A percentile compares a stretch with the other conserved stretches of the same genome.
These are phyloP conservation scores for Saturnispora dispora DNA, from an alignment of 805 yeast genomes.

Conservation along the genomic window DNA sequence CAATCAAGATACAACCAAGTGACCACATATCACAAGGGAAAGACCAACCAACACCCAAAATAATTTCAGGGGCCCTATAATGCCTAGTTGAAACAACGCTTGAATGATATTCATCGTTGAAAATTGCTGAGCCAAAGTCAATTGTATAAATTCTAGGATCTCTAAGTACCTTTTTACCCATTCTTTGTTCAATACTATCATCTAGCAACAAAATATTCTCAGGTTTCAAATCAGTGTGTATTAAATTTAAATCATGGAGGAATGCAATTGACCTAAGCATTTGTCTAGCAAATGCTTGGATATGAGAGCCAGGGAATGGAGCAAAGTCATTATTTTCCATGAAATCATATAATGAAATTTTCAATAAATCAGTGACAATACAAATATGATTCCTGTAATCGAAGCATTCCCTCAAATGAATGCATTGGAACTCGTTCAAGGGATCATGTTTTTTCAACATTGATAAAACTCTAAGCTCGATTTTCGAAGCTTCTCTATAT, in stretches of 20 bases:
- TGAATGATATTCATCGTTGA: conserved; percentile 89
- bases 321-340: conserved; percentile 72
- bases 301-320: conserved; percentile 92
- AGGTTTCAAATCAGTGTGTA: conserved; percentile 95
- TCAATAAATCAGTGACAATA: conserved; percentile 80
- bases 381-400: conserved; percentile 93
- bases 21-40: conserved; percentile 97
- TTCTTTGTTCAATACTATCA: conserved; percentile 35
- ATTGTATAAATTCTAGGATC: conserved; percentile 82
- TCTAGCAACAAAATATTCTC: conserved; percentile 76
- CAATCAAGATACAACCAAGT: conserved; percentile 86
- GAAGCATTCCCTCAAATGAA: conserved; percentile 80
- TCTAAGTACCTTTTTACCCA: conserved; percentile 39
- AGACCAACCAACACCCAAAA: conserved; percentile 93
- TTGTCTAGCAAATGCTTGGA: conserved; percentile 83
- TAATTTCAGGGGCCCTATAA: conserved; percentile 95
- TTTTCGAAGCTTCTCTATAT: conserved; percentile 91
- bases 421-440: conserved; percentile 60
- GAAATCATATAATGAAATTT: conserved; percentile 83
- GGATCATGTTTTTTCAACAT: conserved; percentile 68
- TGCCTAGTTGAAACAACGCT: conserved; percentile 90
- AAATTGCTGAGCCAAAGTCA: conserved; percentile 96
- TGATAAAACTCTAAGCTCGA: conserved; percentile 76
- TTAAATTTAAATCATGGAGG: conserved; percentile 78
- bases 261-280: conserved; percentile 77